phyloP scores from a whole-genome alignment of 805 yeast genomes.

The Grigorovia yakushimaensis region DNA sequence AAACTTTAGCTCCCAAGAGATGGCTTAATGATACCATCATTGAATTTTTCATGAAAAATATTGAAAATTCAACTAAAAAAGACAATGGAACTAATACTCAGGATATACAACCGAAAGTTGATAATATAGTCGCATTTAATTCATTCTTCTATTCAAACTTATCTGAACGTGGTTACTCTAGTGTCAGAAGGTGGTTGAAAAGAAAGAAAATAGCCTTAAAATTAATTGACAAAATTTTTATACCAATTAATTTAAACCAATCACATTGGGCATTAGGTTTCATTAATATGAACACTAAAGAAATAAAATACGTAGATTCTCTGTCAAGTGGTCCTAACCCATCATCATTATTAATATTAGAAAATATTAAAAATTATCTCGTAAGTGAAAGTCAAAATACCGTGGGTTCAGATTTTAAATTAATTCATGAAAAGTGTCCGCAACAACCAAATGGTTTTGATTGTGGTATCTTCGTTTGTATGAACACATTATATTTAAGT shows the following conservation, averaged over 20 bases:
- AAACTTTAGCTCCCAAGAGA: constrained; percentile 54
- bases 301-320: constrained; percentile 72
- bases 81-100: neutral
- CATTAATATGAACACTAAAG: constrained; percentile 49
- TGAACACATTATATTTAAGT: constrained; percentile 57
- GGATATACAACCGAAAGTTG: too few species aligned
- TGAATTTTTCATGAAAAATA: constrained; percentile 56
- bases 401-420: constrained; percentile 27
- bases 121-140: constrained; percentile 59
- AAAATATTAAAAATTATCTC: constrained; percentile 51
- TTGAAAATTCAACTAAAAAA: constrained; percentile 15
- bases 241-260: constrained; percentile 76
- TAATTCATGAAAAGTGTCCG: constrained; percentile 45
- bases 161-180: constrained; percentile 60
- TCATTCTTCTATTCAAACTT: constrained; percentile 81
- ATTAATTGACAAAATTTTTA: constrained; percentile 54
- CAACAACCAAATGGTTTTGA: constrained; percentile 85
- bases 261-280: constrained; percentile 91
- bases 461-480: constrained; percentile 90
- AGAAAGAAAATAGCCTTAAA: constrained; percentile 60
- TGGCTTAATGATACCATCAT: constrained; percentile 93
- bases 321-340: constrained; percentile 36
- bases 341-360: constrained; percentile 31
- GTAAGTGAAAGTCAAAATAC: constrained; percentile 48
- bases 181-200: constrained; percentile 80